Evolutionary conservation across 1,284 basidiomycete species (phyloP).

Genomic region (Leucoagaricus sp.): DNA sequence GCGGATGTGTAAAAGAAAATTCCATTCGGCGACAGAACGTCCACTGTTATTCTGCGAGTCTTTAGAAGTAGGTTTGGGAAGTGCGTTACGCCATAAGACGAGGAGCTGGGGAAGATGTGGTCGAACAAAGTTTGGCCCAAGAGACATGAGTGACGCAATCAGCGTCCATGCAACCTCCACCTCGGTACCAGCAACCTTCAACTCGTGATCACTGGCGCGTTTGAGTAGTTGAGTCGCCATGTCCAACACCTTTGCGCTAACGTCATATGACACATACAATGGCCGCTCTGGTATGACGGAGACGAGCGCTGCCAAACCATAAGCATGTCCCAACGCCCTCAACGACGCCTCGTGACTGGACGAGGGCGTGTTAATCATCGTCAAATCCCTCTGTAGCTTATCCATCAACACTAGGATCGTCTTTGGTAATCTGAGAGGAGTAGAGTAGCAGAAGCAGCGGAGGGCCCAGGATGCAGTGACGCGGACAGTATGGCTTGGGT

Average conservation of each 20-base stretch:
- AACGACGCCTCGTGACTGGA: constrained; percentile 73
- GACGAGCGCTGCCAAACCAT: constrained; percentile 87
- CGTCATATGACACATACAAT: constrained; percentile 93
- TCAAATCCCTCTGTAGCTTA: constrained; percentile 83
- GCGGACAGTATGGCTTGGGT: constrained; percentile 87
- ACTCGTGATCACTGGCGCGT: constrained; percentile 87
- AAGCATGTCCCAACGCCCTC: constrained; percentile 85
- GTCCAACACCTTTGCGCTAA: constrained; percentile 89
- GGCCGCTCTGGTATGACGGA: constrained; percentile 86
- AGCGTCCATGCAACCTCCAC: constrained; percentile 95
- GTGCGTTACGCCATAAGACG: constrained; percentile 94
- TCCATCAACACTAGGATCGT: constrained; percentile 77
- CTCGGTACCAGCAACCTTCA: constrained; percentile 81
- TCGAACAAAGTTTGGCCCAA: constrained; percentile 93
- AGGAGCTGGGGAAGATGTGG: constrained; percentile 91
- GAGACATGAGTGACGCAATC: constrained; percentile 88
- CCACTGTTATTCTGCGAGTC: constrained; percentile 65
- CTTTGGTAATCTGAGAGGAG: constrained; percentile 82
- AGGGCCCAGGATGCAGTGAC: constrained; percentile 87
- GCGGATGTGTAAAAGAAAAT: constrained; percentile 88
- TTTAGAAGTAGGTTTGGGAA: constrained; percentile 92
- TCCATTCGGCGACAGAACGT: constrained; percentile 82
- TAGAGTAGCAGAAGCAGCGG: constrained; percentile 87
- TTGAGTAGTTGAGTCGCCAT: constrained; percentile 91
- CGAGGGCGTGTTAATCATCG: constrained; percentile 63